phyloP scores from a whole-genome alignment of 305 asterid species.

The Euphrasia arctica region DNA sequence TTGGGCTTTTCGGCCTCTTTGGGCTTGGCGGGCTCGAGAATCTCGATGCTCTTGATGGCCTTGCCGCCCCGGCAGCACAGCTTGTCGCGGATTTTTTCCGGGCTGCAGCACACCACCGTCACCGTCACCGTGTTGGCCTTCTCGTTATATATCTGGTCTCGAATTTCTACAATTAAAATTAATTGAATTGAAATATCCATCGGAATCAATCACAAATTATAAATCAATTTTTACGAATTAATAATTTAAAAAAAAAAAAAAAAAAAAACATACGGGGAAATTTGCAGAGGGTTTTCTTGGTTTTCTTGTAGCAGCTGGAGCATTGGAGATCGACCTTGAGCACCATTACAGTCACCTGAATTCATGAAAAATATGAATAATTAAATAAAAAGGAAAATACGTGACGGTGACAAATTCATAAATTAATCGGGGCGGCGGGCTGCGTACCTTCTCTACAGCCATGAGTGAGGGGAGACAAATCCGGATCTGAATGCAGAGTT shows the following conservation, averaged over 20 bases:
- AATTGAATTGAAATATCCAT: too few species aligned
- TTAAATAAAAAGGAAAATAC: neutral
- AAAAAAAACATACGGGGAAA: conserved; percentile 57
- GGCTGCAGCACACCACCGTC: conserved; percentile 61
- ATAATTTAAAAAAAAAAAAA: neutral
- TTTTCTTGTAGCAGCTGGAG: conserved; percentile 72
- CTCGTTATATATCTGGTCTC: conserved; percentile 51
- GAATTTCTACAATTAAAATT: conserved; percentile 39
- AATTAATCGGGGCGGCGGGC: neutral
- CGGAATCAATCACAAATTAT: too few species aligned
- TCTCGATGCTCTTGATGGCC: conserved; percentile 46
- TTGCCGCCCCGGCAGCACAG: conserved; percentile 47
- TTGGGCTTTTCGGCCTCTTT: conserved; percentile 31
- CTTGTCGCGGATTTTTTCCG: conserved; percentile 58
- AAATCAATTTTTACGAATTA: too few species aligned
- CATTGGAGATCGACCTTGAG: conserved; percentile 83
- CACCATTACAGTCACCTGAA: conserved; percentile 59
- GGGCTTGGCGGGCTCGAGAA: conserved; percentile 30
- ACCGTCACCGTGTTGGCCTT: conserved; percentile 42
- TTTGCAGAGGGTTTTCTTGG: conserved; percentile 69
- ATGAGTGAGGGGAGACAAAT: conserved; percentile 9
- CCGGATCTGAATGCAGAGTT: conserved; percentile 13
- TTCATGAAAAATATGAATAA: neutral
- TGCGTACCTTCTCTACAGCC: conserved; percentile 38
- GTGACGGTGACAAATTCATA: neutral